Base-by-base conservation (phyloP, 2,329 filamentous ascomycete species). In the Stemphylium beticola region DNA sequence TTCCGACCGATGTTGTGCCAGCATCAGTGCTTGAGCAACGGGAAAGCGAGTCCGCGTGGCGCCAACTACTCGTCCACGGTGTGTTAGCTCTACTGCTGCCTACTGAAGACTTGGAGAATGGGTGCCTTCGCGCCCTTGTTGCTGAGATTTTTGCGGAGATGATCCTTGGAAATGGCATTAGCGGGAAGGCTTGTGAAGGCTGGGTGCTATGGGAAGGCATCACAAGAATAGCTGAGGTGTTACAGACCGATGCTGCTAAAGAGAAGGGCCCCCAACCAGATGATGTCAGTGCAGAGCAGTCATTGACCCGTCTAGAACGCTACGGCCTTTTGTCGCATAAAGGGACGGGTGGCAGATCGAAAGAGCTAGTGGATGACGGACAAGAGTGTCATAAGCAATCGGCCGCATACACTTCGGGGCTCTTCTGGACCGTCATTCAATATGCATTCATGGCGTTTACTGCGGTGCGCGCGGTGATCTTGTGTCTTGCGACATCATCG, bases 41-140 rank as follows among this genome's bases (percentile, higher is more conserved):
- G 53, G 84, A 89, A 57, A 93, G 92, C 68, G 95, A 98, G 78
- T 82, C 83, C 22, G 82, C 86, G 40, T 98, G 97, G 80, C 89
- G 93, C 65, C 91, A 96, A 71, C 80, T 98, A 52, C 82, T 98
- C n/a, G 88, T 93, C 14, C 87, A 93, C 69, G 91, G 89, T 26
- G 82, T 92, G 33, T 80, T 99, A 58, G 88, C 91, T 20, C 82
- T 96, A 47, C 83, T 99, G 14, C 82, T 99, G 17, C 95, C 95
- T 9, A 95, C 92, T 14, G 93, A 98, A 69, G 93, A 98, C 73
- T 81, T 98, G 34, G 87, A 93, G 68, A 98, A 96, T 73, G 86
- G 86, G 49, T 96, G 91, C 73, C 81, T 98, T 67, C 89, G 90
- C 52, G 84, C 91, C 32, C 81, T 99, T 58, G 89, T 97, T 58